A percentile compares a stretch with the other conserved stretches of the same genome.
Conservation (phyloP, 208 protist species). For the Leishmania mexicana region DNA sequence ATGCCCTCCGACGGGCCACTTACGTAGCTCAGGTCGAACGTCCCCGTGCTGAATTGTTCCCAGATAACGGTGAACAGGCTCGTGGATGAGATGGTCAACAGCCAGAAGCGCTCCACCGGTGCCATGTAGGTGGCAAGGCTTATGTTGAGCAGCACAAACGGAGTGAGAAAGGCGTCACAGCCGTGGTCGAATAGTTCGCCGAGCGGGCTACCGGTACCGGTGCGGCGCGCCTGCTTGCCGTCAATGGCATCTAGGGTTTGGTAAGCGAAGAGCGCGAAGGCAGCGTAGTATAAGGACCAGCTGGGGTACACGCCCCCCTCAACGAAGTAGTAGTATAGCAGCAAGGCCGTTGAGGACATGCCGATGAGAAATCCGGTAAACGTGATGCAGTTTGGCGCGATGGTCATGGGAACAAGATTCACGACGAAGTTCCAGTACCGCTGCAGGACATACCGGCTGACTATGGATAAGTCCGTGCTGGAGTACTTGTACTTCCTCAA, state of each 20-base stretch:
- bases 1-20: conserved; percentile 92
- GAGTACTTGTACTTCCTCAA: conserved; percentile 87
- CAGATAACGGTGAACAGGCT: conserved; percentile 80
- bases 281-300: conserved; percentile 89
- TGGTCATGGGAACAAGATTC: conserved; percentile 82
- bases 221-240: conserved; percentile 95
- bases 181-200: conserved; percentile 97
- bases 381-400: conserved; percentile 90
- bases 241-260: conserved; percentile 96
- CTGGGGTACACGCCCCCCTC: conserved; percentile 62
- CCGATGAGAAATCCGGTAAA: conserved; percentile 81
- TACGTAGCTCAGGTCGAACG: conserved; percentile 88
- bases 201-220: conserved; percentile 87
- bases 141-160: conserved; percentile 74
- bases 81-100: conserved; percentile 51
- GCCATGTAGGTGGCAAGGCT: conserved; percentile 47
- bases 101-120: conserved; percentile 48
- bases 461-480: conserved; percentile 68
- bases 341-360: conserved; percentile 63
- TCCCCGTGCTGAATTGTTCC: conserved; percentile 92
- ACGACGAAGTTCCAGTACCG: conserved; percentile 90
- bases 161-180: conserved; percentile 90
- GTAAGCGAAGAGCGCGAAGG: conserved; percentile 76
- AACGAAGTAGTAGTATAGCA: conserved; percentile 69
- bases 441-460: conserved; percentile 76